phyloP scores from a whole-genome alignment of 371 early-diverging fungal species.

The Zopfochytrium polystomum region DNA sequence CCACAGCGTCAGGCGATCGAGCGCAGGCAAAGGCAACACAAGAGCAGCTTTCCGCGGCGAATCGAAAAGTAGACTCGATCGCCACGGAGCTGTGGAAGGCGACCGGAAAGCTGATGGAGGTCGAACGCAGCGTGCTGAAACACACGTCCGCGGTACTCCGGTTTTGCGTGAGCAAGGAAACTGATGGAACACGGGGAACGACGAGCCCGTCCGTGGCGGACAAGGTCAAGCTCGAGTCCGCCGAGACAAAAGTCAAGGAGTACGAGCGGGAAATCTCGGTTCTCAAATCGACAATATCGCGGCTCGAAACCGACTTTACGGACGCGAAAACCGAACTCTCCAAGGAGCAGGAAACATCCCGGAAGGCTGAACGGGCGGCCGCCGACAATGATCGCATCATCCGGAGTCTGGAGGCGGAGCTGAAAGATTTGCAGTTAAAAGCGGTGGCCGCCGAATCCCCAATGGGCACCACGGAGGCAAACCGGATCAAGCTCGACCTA shows the following conservation, averaged over 20 bases:
- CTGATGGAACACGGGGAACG: slow-evolving; percentile 3
- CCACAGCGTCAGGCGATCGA: slow-evolving; percentile 44
- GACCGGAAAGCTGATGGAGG: slow-evolving; percentile 56
- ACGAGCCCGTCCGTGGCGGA: not conserved
- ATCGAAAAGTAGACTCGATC: slow-evolving; percentile 64
- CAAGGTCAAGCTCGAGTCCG: slow-evolving; percentile 22
- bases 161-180: slow-evolving; percentile 11
- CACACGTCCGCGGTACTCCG: slow-evolving; percentile 66
- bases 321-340: slow-evolving; percentile 13
- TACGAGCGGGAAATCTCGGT: slow-evolving; percentile 31
- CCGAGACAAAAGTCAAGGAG: slow-evolving; percentile 36
- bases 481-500: slow-evolving; percentile 35
- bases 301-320: slow-evolving; percentile 30
- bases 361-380: slow-evolving; percentile 1
- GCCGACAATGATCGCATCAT: slow-evolving; percentile 8
- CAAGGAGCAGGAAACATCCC: slow-evolving; percentile 1
- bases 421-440: not conserved
- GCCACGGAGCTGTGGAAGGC: slow-evolving; percentile 62
- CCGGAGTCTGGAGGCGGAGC: slow-evolving; percentile 9
- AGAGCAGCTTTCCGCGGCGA: slow-evolving; percentile 59
- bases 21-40: slow-evolving; percentile 34
- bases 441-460: too few species aligned
- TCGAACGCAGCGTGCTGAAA: slow-evolving; percentile 62
- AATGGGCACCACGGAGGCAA: slow-evolving; percentile 17
- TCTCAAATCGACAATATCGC: slow-evolving; percentile 27